phyloP scores from a whole-genome alignment of 2,329 filamentous ascomycete species.

The Echinosphaeria canescens region DNA sequence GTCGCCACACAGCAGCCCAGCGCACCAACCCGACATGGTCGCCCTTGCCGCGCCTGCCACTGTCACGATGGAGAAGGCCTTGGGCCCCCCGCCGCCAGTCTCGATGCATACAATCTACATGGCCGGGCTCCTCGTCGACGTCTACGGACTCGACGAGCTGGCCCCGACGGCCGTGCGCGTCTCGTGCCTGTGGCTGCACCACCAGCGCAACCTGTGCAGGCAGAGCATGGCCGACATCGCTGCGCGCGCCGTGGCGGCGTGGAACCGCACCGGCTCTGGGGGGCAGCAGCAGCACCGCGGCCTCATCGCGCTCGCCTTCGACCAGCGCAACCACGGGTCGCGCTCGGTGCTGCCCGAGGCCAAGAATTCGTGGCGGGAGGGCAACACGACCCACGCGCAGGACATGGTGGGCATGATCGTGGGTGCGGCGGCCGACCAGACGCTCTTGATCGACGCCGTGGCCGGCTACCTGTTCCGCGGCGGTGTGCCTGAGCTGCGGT shows the following conservation, averaged over 20 bases:
- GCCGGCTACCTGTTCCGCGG: conserved; percentile 49
- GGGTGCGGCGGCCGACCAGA: conserved; percentile 54
- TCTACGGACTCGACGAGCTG: conserved; percentile 67
- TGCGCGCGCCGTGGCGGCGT: conserved; percentile 42
- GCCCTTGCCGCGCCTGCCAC: no score
- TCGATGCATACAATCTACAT: conserved; percentile 50
- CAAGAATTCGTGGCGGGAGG: conserved; percentile 61
- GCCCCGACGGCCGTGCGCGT: conserved; percentile 26
- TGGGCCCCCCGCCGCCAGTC: conserved; percentile 21
- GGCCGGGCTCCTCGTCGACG: conserved; percentile 54
- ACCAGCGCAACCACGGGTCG: conserved; percentile 82
- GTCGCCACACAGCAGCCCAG: no score
- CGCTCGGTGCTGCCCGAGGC: conserved; percentile 42
- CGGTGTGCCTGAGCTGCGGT: no score
- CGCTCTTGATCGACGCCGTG: conserved; percentile 54
- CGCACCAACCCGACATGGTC: no score
- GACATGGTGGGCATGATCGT: conserved; percentile 77
- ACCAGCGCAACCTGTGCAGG: conserved; percentile 52
- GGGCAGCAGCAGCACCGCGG: conserved; percentile 19
- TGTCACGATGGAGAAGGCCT: no score
- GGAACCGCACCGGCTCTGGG: conserved; percentile 25
- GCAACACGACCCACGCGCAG: conserved; percentile 63
- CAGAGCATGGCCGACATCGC: conserved; percentile 60
- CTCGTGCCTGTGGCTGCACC: conserved; percentile 78
- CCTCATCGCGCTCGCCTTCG: conserved; percentile 66